Evolutionary conservation across 2,329 filamentous ascomycete genomes (phyloP), one percentile per base, ranked within the genome.

Genomic region (Pleochaeta shiraiana): DNA sequence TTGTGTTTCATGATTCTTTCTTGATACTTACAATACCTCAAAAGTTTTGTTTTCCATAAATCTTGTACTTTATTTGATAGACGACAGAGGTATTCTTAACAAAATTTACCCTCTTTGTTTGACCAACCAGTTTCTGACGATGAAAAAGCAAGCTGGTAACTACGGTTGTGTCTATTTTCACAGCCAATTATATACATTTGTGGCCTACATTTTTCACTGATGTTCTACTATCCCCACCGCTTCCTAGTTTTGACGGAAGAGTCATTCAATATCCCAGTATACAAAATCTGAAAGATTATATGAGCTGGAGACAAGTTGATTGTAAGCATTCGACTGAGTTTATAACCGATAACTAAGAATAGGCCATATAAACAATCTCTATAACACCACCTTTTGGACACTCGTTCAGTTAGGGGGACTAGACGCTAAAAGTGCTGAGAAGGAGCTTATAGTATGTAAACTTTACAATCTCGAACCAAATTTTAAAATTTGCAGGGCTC

Each of bases 301-400:
- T 98, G 79, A 91, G 88, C 73, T 98, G 93, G 93, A 82, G 93
- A 70, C 93, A 98, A 75, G 93, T 88, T 53, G 93, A 98, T 74
- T 97, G 93, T 93, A 73, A 74, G 85, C 75, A 19, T 14, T 30
- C n/a, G n/a, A n/a, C n/a, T n/a, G n/a, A n/a, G n/a, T 7, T n/a
- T 30, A 21, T 26, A 62, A 31, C 14, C 16, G 21, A 45, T 21
- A 9, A 21, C 34, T 60, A 21, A 60, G 33, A 14, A n/a, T 11
- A 92, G 88, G 88, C 68, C 93, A 98, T 73, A 95, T 98, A 70
- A 98, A 98, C 74, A 98, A 98, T 71, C 81, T 98, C 4, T 98
- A 96, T 75, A 98, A 98, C 73, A 98, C 93, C 0, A 89, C 90
- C 0, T 97, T 97, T 74, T 98, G 93, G 93, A 79, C 86, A 0